Percentiles rank a stretch among this genome's conserved stretches.
These are phyloP conservation scores for Teratosphaeria viscida DNA, from an alignment of 2,329 filamentous ascomycete genomes.

Conservation along the genomic window DNA sequence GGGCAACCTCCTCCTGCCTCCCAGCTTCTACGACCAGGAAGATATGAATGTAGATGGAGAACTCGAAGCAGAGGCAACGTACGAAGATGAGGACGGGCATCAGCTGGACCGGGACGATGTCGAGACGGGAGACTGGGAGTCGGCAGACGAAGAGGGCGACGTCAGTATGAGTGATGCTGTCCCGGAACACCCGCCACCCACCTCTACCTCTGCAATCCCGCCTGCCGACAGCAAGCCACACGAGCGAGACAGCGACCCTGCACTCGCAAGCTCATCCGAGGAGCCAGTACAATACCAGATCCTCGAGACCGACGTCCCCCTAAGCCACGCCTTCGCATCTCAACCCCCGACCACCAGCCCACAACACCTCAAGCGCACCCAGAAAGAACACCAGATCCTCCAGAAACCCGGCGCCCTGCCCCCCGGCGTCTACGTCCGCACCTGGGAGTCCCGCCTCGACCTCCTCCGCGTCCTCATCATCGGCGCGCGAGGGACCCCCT, in stretches of 20 bases:
- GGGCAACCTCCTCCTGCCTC: not conserved
- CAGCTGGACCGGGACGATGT: slow-evolving; percentile 33
- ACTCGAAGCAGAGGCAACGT: slow-evolving; percentile 18
- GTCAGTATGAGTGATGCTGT: slow-evolving; percentile 14
- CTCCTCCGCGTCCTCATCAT: slow-evolving; percentile 49
- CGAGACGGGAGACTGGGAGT: slow-evolving; percentile 34
- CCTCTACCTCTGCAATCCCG: slow-evolving; percentile 13
- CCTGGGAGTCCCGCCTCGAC: slow-evolving; percentile 50
- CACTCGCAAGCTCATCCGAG: not conserved
- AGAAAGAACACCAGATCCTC: slow-evolving; percentile 51
- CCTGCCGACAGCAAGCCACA: not conserved
- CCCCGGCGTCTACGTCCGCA: slow-evolving; percentile 46
- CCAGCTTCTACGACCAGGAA: not conserved
- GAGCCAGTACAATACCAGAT: slow-evolving; percentile 17
- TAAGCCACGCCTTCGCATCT: slow-evolving; percentile 32
- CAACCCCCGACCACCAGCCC: slow-evolving; percentile 15
- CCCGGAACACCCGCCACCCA: slow-evolving; percentile 12
- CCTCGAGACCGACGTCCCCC: slow-evolving; percentile 34
- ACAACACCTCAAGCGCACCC: slow-evolving; percentile 39
- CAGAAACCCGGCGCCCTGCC: slow-evolving; percentile 38
- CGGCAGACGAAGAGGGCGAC: slow-evolving; percentile 19
- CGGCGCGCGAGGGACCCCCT: slow-evolving; percentile 49
- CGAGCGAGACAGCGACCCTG: not conserved
- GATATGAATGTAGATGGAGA: not conserved
- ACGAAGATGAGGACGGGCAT: slow-evolving; percentile 35